Evolutionary conservation across 163 green algal genomes (phyloP).

Genomic region (Scenedesmus sp.): DNA sequence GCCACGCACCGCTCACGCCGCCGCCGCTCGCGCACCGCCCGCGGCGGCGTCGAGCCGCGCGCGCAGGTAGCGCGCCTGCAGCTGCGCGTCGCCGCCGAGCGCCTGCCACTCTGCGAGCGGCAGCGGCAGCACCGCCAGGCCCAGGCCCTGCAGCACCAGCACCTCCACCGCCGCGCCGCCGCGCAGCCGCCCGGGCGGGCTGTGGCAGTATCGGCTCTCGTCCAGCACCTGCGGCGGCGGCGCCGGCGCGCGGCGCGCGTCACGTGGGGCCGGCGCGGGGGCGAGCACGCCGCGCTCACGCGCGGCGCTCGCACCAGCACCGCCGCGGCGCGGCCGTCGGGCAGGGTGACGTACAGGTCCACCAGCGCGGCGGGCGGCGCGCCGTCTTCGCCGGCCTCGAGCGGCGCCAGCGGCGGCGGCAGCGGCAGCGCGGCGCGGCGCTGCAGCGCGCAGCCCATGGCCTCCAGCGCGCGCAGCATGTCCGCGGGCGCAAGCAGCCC

Average conservation of each 20-base stretch:
- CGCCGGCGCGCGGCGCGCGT: not conserved
- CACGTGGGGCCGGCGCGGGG: not conserved
- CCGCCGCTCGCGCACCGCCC: too few relatives aligned
- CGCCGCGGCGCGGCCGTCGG: not conserved
- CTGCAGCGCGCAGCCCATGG: conserved; percentile 23
- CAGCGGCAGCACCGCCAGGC: conserved; percentile 22
- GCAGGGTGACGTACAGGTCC: conserved; percentile 19
- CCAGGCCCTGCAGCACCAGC: conserved; percentile 24
- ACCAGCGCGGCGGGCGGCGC: conserved; percentile 5
- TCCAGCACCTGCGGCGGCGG: conserved; percentile 11
- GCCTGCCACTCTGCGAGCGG: conserved; percentile 33
- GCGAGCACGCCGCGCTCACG: not conserved
- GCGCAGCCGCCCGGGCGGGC: conserved; percentile 12
- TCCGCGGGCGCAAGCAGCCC: conserved; percentile 35
- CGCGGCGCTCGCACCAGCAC: conserved; percentile 13
- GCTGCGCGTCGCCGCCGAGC: conserved; percentile 1
- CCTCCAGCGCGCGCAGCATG: conserved; percentile 6
- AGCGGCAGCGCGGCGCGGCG: not conserved
- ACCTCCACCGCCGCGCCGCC: conserved; percentile 33
- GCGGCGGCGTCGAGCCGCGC: conserved; percentile 19
- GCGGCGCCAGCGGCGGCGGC: not conserved
- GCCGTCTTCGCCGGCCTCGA: not conserved
- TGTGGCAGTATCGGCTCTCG: conserved; percentile 27
- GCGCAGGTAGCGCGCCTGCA: conserved; percentile 23
- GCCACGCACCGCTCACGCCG: too few relatives aligned